A percentile compares a stretch with the other conserved stretches of the same genome.
These are phyloP conservation scores for Plasmopara muralis DNA, from an alignment of 352 stramenopile species.

Conservation along the genomic window DNA sequence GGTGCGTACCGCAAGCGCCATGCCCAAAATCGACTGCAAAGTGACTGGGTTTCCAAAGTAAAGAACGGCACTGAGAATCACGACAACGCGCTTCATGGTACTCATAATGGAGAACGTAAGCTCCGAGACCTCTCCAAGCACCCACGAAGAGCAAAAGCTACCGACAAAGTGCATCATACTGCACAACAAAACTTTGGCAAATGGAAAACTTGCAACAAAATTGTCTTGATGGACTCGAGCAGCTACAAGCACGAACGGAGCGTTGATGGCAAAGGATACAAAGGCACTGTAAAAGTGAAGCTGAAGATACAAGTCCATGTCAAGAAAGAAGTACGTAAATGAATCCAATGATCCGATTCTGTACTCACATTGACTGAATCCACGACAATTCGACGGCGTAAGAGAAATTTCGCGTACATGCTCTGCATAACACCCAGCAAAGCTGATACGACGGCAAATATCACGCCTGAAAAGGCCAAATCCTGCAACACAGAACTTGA, in stretches of 20 bases:
- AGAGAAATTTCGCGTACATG: constrained; percentile 85
- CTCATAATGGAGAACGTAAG: constrained; percentile 88
- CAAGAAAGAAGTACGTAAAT: not conserved
- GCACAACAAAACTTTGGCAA: constrained; percentile 62
- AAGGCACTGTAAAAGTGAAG: constrained; percentile 85
- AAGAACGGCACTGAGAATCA: constrained; percentile 77
- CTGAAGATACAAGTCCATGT: constrained; percentile 17
- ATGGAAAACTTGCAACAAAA: constrained; percentile 63
- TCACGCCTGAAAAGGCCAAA: constrained; percentile 51
- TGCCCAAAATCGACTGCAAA: constrained; percentile 56
- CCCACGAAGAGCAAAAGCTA: constrained; percentile 74
- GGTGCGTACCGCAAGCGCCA: constrained; percentile 52
- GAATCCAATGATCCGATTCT: not conserved
- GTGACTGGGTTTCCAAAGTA: constrained; percentile 84
- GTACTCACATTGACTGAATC: constrained; percentile 78
- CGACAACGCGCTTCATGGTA: constrained; percentile 85
- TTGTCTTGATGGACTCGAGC: constrained; percentile 45
- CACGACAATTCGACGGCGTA: constrained; percentile 64
- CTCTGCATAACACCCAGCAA: constrained; percentile 81
- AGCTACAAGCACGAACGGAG: constrained; percentile 61
- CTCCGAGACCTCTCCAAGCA: constrained; percentile 81
- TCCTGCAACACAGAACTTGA: constrained; percentile 25
- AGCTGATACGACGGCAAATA: constrained; percentile 70
- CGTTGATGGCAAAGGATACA: constrained; percentile 80
- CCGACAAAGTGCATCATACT: constrained; percentile 81